Conservation (phyloP, 495 filamentous ascomycete species). For the Neurospora pannonica region DNA sequence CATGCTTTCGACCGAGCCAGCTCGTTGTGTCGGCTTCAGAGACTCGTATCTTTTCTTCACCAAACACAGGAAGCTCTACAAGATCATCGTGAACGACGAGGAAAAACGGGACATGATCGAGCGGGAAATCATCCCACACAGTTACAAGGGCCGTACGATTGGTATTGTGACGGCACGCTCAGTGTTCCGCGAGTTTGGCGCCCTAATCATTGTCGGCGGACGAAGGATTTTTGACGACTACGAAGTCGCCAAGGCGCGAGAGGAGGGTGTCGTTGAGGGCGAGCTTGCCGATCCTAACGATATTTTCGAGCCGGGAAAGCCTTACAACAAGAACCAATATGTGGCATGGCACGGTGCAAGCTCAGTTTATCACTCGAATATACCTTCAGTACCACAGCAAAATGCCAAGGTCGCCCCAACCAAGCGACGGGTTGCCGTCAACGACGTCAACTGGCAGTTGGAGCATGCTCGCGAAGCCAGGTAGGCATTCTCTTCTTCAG, state of each 20-base stretch:
- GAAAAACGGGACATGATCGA: constrained; percentile 92
- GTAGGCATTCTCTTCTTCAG: constrained; percentile 36
- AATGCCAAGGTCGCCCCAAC: constrained; percentile 59
- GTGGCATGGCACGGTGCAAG: constrained; percentile 98
- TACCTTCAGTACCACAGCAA: constrained; percentile 64
- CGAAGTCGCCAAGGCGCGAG: constrained; percentile 64
- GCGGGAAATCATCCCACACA: constrained; percentile 88
- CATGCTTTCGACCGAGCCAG: constrained; percentile 97
- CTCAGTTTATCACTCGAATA: constrained; percentile 80
- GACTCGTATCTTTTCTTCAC: constrained; percentile 98
- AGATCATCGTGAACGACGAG: constrained; percentile 89
- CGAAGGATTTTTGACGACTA: constrained; percentile 84
- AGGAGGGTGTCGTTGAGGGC: constrained; percentile 76
- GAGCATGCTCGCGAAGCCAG: constrained; percentile 87
- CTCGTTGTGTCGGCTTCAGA: constrained; percentile 89
- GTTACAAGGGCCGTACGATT: constrained; percentile 95
- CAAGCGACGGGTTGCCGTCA: constrained; percentile 78
- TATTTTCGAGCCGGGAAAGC: constrained; percentile 57
- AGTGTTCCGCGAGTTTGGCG: constrained; percentile 93
- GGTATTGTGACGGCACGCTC: constrained; percentile 94
- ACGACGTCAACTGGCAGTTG: constrained; percentile 93
- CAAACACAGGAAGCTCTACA: constrained; percentile 87
- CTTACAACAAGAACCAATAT: constrained; percentile 91
- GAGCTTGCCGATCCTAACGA: constrained; percentile 85
- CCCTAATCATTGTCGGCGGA: constrained; percentile 86